Percentiles rank a stretch among this genome's conserved stretches.
These are phyloP conservation scores for Nyctanthes arbortristis DNA, from an alignment of 257 asterid genomes.

Conservation along the genomic window DNA sequence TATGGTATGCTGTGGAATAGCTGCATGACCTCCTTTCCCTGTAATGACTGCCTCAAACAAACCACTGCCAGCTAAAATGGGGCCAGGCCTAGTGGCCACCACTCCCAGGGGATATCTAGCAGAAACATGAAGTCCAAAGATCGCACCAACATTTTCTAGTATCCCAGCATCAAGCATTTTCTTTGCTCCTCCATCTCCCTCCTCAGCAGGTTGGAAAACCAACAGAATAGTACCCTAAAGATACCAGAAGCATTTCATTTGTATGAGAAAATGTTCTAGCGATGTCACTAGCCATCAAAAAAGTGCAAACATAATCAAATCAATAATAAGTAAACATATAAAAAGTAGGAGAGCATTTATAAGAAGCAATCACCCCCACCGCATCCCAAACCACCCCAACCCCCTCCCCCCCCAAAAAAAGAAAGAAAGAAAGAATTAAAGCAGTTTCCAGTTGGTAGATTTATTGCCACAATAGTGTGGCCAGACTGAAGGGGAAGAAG, in stretches of 20 bases:
- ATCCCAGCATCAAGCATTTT: conserved; percentile 57
- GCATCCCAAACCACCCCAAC: too few species aligned
- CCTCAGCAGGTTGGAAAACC: conserved; percentile 86
- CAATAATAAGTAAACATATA: not conserved
- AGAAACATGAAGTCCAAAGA: conserved; percentile 58
- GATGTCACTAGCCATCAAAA: not conserved
- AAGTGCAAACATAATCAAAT: not conserved
- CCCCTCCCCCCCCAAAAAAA: too few species aligned
- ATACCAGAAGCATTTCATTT: not conserved
- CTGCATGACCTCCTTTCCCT: conserved; percentile 84
- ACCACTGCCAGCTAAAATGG: conserved; percentile 56
- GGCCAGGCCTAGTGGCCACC: conserved; percentile 47
- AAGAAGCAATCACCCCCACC: too few species aligned
- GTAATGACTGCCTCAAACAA: conserved; percentile 55
- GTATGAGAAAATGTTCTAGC: not conserved
- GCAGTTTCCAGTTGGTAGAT: too few species aligned
- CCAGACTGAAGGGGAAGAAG: too few species aligned
- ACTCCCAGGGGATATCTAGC: conserved; percentile 38
- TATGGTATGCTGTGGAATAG: conserved; percentile 60
- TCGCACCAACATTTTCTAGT: conserved; percentile 55
- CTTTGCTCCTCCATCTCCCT: conserved; percentile 75
- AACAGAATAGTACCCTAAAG: conserved; percentile 61
- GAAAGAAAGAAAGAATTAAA: too few species aligned
- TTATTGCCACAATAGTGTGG: too few species aligned
- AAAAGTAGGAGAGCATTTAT: not conserved